Conservation (phyloP, 106 monocot species). For the Chionographis japonica region DNA sequence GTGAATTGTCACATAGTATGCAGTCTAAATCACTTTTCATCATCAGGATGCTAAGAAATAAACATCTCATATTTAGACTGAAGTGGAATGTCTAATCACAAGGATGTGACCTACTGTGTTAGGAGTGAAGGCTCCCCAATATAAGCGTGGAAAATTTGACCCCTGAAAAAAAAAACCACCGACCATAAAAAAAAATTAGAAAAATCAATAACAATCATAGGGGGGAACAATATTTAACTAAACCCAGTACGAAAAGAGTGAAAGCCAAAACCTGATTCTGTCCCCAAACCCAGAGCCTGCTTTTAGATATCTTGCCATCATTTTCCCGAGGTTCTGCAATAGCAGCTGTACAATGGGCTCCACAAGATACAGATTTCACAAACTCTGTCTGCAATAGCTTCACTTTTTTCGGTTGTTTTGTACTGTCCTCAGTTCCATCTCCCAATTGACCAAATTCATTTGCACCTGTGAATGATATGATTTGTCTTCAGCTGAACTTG, state of each 20-base stretch:
- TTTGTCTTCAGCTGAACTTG: slow-evolving; percentile 1
- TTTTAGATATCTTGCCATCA: slow-evolving; percentile 54
- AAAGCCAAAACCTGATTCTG: slow-evolving; percentile 80
- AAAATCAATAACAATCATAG: background rate
- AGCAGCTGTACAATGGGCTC: slow-evolving; percentile 85
- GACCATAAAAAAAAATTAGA: background rate
- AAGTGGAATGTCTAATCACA: background rate
- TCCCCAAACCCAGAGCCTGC: slow-evolving; percentile 96
- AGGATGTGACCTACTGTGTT: slow-evolving; percentile 50
- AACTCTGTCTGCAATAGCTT: slow-evolving; percentile 60
- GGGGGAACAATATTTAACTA: background rate
- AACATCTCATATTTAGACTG: too few species aligned
- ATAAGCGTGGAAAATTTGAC: slow-evolving; percentile 77
- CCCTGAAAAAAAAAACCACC: slow-evolving; percentile 40
- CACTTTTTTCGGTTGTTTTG: slow-evolving; percentile 66
- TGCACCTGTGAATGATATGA: slow-evolving; percentile 39
- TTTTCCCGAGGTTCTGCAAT: slow-evolving; percentile 82
- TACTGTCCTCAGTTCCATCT: slow-evolving; percentile 86
- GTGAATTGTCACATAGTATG: too few species aligned
- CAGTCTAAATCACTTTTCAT: too few species aligned
- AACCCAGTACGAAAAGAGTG: background rate
- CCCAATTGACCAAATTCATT: slow-evolving; percentile 96
- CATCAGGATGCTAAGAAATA: too few species aligned
- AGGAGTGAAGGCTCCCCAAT: slow-evolving; percentile 78
- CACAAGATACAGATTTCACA: slow-evolving; percentile 91